Percentiles rank a stretch among this genome's conserved stretches.
These are phyloP conservation scores for Tulasnella sp. DNA, from an alignment of 768 basidiomycete species.

Conservation along the genomic window DNA sequence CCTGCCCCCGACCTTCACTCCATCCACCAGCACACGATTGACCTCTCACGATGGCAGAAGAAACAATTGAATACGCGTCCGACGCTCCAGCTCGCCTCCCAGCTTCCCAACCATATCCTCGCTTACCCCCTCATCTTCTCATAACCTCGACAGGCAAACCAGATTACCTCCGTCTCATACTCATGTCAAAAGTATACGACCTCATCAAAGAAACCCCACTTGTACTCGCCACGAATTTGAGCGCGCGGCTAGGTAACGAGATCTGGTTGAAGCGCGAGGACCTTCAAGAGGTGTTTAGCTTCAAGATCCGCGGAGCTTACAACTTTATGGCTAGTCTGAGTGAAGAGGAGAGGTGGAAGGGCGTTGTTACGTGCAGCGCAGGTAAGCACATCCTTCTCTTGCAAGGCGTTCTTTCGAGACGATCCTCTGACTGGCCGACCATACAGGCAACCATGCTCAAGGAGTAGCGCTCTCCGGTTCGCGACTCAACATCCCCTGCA, in stretches of 20 bases:
- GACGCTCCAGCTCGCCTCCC: constrained; percentile 19
- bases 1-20: neutral
- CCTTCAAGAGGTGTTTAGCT: constrained; percentile 95
- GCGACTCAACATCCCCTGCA: constrained; percentile 86
- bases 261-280: constrained; percentile 98
- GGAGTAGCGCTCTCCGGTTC: constrained; percentile 95
- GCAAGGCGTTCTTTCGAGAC: neutral
- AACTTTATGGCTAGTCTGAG: constrained; percentile 93
- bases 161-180: constrained; percentile 85
- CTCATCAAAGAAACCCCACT: constrained; percentile 89
- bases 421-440: no score
- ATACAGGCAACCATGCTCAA: constrained; percentile 93
- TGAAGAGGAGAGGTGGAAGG: constrained; percentile 93
- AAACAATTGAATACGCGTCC: constrained; percentile 31
- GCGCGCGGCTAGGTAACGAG: constrained; percentile 84
- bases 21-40: neutral
- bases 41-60: constrained; percentile 21
- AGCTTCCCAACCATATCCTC: constrained; percentile 53
- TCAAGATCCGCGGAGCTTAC: constrained; percentile 98
- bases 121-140: constrained; percentile 66
- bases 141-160: constrained; percentile 65
- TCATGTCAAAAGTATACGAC: constrained; percentile 90
- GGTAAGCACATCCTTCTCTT: constrained; percentile 61
- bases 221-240: constrained; percentile 82
- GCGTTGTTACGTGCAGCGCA: constrained; percentile 96